These are phyloP conservation scores for Lactifluus volemus DNA, from an alignment of 768 basidiomycete species.

Conservation along the genomic window DNA sequence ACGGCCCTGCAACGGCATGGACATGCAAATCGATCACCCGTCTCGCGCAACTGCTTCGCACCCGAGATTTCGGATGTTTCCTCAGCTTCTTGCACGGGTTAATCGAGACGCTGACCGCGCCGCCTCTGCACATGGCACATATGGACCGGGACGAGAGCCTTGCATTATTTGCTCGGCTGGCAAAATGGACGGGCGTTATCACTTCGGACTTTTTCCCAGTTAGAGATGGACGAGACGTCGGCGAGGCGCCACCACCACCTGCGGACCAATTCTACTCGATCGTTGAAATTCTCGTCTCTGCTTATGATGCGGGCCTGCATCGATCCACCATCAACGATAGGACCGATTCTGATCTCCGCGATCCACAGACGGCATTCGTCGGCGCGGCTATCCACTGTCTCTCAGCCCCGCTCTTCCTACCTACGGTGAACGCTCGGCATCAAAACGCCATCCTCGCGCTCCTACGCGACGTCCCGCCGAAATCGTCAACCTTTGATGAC, in stretches of 20 bases:
- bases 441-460: not conserved
- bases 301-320: not conserved
- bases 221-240: not conserved
- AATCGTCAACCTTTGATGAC: not conserved
- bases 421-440: not conserved
- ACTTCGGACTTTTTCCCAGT: constrained; percentile 16
- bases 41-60: constrained; percentile 28
- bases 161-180: constrained; percentile 13
- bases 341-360: not conserved
- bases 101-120: constrained; percentile 13
- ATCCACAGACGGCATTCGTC: not conserved
- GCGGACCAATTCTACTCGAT: not conserved
- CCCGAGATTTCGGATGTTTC: constrained; percentile 28
- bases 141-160: not conserved
- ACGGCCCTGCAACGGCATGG: constrained; percentile 29
- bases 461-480: not conserved
- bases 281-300: constrained; percentile 6
- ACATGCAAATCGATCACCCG: constrained; percentile 34
- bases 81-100: constrained; percentile 26
- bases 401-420: not conserved
- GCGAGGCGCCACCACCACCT: too few species aligned
- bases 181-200: constrained; percentile 24
- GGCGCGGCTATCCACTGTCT: constrained; percentile 3
- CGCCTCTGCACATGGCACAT: not conserved
- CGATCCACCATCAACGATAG: not conserved